phyloP scores from a whole-genome alignment of 2,329 filamentous ascomycete genomes.

The Paraphaeosphaeria sporulosa region DNA sequence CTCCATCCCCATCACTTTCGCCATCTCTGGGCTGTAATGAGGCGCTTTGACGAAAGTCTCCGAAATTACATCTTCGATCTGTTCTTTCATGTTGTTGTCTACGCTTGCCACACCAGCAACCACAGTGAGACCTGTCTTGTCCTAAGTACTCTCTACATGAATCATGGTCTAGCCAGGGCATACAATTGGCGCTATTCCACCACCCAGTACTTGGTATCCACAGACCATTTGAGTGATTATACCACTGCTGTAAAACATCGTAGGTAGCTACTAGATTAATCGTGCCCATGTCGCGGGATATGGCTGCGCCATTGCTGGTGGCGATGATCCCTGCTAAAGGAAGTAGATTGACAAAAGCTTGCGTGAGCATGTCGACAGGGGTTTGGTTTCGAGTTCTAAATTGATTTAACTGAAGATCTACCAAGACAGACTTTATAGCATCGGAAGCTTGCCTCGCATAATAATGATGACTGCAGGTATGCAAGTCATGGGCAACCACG shows the following conservation, averaged over 20 bases:
- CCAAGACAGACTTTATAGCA: neutral
- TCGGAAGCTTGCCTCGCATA: neutral
- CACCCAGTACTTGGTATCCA: slow-evolving; percentile 14
- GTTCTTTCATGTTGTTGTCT: neutral
- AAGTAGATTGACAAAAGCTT: neutral
- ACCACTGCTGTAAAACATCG: slow-evolving; percentile 11
- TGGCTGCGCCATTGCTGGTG: neutral
- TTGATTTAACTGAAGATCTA: neutral
- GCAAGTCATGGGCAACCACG: slow-evolving; percentile 6
- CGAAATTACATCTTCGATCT: slow-evolving; percentile 5
- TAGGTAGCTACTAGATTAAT: slow-evolving; percentile 8
- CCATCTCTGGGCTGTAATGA: slow-evolving; percentile 2
- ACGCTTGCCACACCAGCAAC: slow-evolving; percentile 6
- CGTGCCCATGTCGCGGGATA: neutral
- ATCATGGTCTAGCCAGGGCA: neutral
- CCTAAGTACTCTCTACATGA: neutral
- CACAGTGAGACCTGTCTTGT: slow-evolving; percentile 5
- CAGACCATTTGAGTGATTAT: slow-evolving; percentile 11
- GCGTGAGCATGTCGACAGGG: neutral
- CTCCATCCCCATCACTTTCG: slow-evolving; percentile 3
- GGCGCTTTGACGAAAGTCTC: slow-evolving; percentile 10
- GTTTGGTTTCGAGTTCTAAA: neutral
- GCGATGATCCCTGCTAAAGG: neutral
- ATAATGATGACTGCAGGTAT: neutral
- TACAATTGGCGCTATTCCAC: slow-evolving; percentile 18